Evolutionary conservation across 129 eudicot genomes (phyloP), one percentile per base, ranked within the genome.

Genomic region (Oenanthe sinensis): DNA sequence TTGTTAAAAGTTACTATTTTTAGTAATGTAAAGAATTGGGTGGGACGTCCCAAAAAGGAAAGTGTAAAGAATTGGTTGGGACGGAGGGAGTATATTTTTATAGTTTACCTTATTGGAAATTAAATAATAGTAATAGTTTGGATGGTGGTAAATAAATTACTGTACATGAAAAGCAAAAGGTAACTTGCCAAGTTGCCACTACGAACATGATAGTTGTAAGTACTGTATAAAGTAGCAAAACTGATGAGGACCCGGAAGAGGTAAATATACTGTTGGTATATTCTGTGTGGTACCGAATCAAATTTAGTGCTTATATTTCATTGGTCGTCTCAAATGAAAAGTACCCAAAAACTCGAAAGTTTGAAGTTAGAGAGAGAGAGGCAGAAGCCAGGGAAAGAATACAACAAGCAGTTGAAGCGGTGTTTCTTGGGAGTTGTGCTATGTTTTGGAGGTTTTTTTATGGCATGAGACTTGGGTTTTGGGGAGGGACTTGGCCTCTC

Each of bases 401-500:
- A 22, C 67, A 26, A 65, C 30, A 26, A 65, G 12, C 54, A 47
- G 62, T 40, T n/a, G 28, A 63, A 30, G 36, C 5, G 17, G 33
- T 69, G 24, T 72, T 67, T 70, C 12, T 77, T 8, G 26, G 58
- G 24, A n/a, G 7, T 44, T 71, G 26, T 83, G 89, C 85, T 79
- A 90, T 92, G 97, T 78, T 84, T 74, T 77, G 37, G 19, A 81
- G 45, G 60, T 71, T 84, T 30, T 81, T 81, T 58, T 71, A 92
- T 88, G 97, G 86, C 58, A 72, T 86, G 82, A 88, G 8, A 73
- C 80, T 75, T 83, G 87, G 91, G 90, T 80, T 86, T 86, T 82
- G 86, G 96, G 77, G 95, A 83, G 92, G 88, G 74, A 70, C 58
- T 42, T 86, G 78, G 79, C 97, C 96, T 92, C 97, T 92, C 92